Evolutionary conservation across 305 asterid species (phyloP), one percentile per base, ranked within the genome.

Genomic region (Fraxinus xanthoxyloides): DNA sequence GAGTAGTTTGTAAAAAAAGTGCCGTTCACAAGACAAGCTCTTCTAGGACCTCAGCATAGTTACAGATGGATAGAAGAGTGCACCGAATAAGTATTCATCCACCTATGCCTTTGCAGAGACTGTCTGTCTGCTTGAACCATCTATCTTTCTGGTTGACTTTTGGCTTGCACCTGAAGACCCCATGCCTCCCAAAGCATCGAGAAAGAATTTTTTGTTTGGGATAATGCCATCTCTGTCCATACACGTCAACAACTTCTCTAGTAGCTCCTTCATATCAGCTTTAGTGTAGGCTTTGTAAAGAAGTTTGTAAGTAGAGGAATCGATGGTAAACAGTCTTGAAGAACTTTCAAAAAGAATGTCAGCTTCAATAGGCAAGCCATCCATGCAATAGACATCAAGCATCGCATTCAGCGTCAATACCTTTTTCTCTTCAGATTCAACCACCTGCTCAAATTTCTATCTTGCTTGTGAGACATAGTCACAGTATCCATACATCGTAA

Each of bases 381-480:
- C 92, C 90, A 77, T 92, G 90, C 98, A 94, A 78, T 93, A 95
- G 32, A 87, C 93, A 1, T 95, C 97, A 17, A 94, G 96, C 97
- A 95, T 94, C 19, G 96, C 94, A 83, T 95, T 93, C 34, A 94
- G 84, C 81, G 97, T 93, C 8, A 97, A 94, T 8, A 85, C 90
- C 80, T 89, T 95, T 80, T 85, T 92, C 86, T 92, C 97, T 84
- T 77, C 90, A 4, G 90, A 84, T 79, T 87, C 94, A 13, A 80
- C 82, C 85, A 92, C 82, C 85, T 81, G 63, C 78, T 94, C 91
- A 84, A 90, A 95, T 80, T 88, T 80, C 79, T 92, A 97, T 78
- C 97, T 89, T 54, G 99, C 98, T 84, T 77, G 92, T 2, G 92
- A 87, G 6, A 94, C 96, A 74, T 86, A 80, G 75, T 89, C 98